Conservation (phyloP, 2,329 filamentous ascomycete genomes). For the Cadophora gregata region DNA sequence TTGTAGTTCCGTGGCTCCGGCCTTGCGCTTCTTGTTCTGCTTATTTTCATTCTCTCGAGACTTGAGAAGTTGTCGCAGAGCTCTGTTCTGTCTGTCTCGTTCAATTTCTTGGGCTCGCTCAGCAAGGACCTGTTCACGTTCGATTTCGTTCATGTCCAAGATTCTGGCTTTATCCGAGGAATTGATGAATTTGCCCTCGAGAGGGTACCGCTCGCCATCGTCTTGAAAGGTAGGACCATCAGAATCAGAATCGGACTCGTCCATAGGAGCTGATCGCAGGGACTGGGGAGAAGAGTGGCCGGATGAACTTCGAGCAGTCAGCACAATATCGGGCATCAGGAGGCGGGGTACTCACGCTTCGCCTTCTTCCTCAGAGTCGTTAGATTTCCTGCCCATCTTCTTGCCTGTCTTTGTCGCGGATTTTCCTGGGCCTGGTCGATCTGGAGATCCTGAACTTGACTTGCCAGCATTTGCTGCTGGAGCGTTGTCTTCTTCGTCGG, state of each 20-base stretch:
- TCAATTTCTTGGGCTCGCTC: conserved; percentile 86
- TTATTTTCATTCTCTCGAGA: conserved; percentile 67
- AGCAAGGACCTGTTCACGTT: conserved; percentile 88
- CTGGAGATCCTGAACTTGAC: conserved; percentile 61
- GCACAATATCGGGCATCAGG: neutral
- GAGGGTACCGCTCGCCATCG: conserved; percentile 74
- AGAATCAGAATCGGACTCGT: conserved; percentile 83
- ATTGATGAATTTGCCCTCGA: conserved; percentile 85
- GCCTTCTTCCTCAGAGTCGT: conserved; percentile 77
- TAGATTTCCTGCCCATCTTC: conserved; percentile 51
- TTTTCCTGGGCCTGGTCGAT: conserved; percentile 46
- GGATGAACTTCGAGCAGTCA: conserved; percentile 63
- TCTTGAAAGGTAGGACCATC: conserved; percentile 60
- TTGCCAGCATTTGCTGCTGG: conserved; percentile 57
- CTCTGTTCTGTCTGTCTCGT: conserved; percentile 79
- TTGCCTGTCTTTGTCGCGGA: conserved; percentile 56
- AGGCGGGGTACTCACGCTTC: conserved; percentile 70
- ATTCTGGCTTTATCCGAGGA: conserved; percentile 78
- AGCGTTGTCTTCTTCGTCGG: conserved; percentile 58
- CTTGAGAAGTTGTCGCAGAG: conserved; percentile 78
- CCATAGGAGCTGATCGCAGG: conserved; percentile 84
- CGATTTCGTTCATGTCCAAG: conserved; percentile 85
- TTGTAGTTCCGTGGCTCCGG: conserved; percentile 77
- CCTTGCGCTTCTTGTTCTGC: conserved; percentile 74
- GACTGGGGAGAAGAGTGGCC: conserved; percentile 74